phyloP scores from a whole-genome alignment of 495 filamentous ascomycete species.

The Glonium stellatum region DNA sequence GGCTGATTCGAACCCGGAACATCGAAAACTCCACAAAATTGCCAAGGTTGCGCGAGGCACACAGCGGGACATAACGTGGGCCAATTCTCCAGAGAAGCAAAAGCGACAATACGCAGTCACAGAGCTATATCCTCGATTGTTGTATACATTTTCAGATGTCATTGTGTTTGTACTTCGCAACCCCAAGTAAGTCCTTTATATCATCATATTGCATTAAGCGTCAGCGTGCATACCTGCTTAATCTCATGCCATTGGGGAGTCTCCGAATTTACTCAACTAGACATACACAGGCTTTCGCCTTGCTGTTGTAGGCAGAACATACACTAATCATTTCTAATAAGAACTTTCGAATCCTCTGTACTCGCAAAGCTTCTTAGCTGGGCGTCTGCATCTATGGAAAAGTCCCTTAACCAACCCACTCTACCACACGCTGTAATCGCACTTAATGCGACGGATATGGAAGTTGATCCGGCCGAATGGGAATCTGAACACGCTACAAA shows the following conservation, averaged over 20 bases:
- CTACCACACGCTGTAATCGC: slow-evolving; percentile 15
- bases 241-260: too few species aligned
- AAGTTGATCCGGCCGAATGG: background rate
- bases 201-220: too few species aligned
- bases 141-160: slow-evolving; percentile 49
- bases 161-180: slow-evolving; percentile 48
- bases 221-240: too few species aligned
- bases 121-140: slow-evolving; percentile 31
- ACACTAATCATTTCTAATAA: too few species aligned
- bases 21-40: background rate
- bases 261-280: too few species aligned
- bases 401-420: slow-evolving; percentile 15
- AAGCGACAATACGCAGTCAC: slow-evolving; percentile 28
- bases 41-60: background rate
- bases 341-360: too few species aligned
- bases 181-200: slow-evolving; percentile 32
- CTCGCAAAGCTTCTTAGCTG: slow-evolving; percentile 26
- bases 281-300: too few species aligned
- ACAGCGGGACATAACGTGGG: slow-evolving; percentile 7
- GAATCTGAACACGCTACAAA: slow-evolving; percentile 2
- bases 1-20: background rate
- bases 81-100: background rate
- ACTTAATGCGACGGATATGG: slow-evolving; percentile 5
- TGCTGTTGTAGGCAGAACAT: too few species aligned
- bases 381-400: slow-evolving; percentile 29